These are phyloP conservation scores for Zopfochytrium polystomum DNA, from an alignment of 371 early-diverging fungal species.

Conservation along the genomic window DNA sequence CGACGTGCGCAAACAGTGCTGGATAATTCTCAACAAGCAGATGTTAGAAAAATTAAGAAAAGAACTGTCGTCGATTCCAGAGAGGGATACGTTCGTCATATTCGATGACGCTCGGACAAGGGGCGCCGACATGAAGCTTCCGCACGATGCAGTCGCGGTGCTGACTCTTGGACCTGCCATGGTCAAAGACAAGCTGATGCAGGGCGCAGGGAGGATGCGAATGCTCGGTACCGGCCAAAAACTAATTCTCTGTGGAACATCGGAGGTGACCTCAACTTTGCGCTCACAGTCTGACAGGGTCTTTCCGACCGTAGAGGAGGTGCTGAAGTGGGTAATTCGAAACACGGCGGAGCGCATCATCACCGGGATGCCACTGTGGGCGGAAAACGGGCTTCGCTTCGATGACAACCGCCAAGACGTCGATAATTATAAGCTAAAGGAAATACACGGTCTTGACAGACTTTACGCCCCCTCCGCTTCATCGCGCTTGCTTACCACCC, in stretches of 20 bases:
- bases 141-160: conserved; percentile 8
- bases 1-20: background rate
- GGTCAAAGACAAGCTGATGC: conserved; percentile 18
- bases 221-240: conserved; percentile 5
- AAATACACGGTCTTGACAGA: conserved; percentile 10
- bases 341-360: conserved; percentile 4
- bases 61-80: conserved; percentile 11
- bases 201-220: conserved; percentile 23
- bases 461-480: background rate
- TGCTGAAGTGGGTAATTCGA: conserved; percentile 11
- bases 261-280: conserved; percentile 5
- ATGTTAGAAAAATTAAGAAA: background rate
- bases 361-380: conserved; percentile 11
- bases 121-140: conserved; percentile 19
- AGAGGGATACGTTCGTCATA: conserved; percentile 13
- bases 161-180: conserved; percentile 13
- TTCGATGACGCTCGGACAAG: conserved; percentile 22
- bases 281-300: background rate
- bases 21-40: conserved; percentile 8
- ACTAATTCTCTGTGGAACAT: background rate
- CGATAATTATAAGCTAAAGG: background rate
- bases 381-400: conserved; percentile 10
- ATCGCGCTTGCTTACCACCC: background rate
- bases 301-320: background rate
- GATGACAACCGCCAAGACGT: conserved; percentile 5